These are phyloP conservation scores for Fusarium nematophilum DNA, from an alignment of 2,329 filamentous ascomycete species.

Conservation along the genomic window DNA sequence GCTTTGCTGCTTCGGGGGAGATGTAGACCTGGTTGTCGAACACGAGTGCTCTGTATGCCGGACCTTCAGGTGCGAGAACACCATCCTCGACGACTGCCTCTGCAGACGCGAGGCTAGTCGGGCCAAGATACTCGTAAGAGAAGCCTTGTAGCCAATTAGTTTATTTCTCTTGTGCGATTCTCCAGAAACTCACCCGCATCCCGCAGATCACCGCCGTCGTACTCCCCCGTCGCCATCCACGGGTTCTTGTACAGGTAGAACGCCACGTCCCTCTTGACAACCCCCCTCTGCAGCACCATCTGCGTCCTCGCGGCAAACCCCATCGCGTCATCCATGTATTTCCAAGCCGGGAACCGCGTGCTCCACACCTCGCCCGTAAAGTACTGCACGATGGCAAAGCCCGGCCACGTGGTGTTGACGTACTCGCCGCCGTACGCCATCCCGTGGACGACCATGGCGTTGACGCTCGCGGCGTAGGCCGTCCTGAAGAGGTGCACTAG, in stretches of 20 bases:
- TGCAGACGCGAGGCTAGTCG: neutral
- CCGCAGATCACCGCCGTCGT: neutral
- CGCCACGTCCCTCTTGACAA: neutral
- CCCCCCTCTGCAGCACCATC: neutral
- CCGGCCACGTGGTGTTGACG: conserved; percentile 58
- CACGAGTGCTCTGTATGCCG: neutral
- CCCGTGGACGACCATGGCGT: conserved; percentile 58
- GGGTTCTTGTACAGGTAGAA: neutral
- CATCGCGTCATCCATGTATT: neutral
- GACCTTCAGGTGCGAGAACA: neutral
- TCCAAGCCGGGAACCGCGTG: neutral
- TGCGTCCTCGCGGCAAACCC: conserved; percentile 49
- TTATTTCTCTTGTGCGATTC: neutral
- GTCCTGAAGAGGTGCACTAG: conserved; percentile 26
- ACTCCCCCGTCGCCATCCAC: neutral
- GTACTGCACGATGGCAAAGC: conserved; percentile 57
- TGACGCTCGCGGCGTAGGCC: conserved; percentile 54
- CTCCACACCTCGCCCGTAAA: conserved; percentile 48
- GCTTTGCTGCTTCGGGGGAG: neutral
- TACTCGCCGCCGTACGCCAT: conserved; percentile 55
- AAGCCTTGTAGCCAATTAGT: neutral
- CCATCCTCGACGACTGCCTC: neutral
- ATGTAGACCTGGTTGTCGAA: neutral
- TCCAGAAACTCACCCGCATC: neutral
- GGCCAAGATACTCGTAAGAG: neutral